phyloP scores from a whole-genome alignment of 805 yeast genomes.

The Starmerella sirachaensis region DNA sequence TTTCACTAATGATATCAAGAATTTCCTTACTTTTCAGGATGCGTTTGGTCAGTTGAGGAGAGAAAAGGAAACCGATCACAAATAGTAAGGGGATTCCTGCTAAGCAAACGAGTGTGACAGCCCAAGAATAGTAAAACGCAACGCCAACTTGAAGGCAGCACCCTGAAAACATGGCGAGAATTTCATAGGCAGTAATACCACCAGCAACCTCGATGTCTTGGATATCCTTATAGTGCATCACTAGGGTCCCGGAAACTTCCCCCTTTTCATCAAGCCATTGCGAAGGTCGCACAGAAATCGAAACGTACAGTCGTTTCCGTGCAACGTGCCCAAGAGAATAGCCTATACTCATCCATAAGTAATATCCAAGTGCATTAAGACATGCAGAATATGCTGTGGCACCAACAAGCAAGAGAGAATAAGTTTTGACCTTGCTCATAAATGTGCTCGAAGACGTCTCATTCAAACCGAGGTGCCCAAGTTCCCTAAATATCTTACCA shows the following conservation, averaged over 20 bases:
- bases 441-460: constrained; percentile 27
- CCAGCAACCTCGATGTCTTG: constrained; percentile 20
- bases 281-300: constrained; percentile 37
- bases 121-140: constrained; percentile 70
- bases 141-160: constrained; percentile 42
- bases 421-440: constrained; percentile 29
- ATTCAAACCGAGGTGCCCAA: constrained; percentile 31
- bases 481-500: constrained; percentile 47
- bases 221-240: constrained; percentile 41
- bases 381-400: constrained; percentile 37
- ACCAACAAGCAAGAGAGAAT: constrained; percentile 29
- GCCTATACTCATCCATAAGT: constrained; percentile 57
- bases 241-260: constrained; percentile 49
- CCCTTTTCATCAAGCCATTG: constrained; percentile 53
- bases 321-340: constrained; percentile 55
- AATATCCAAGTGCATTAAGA: constrained; percentile 42
- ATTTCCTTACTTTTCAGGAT: constrained; percentile 46
- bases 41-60: constrained; percentile 39
- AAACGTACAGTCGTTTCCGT: constrained; percentile 35
- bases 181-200: constrained; percentile 57
- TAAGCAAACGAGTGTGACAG: constrained; percentile 64
- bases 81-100: constrained; percentile 62
- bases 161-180: constrained; percentile 56
- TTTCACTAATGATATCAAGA: constrained; percentile 45
- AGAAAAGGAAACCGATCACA: constrained; percentile 37